A percentile compares a stretch with the other conserved stretches of the same genome.
Evolutionary conservation across 352 stramenopile genomes (phyloP).

Genomic region (Peronospora tabacina): DNA sequence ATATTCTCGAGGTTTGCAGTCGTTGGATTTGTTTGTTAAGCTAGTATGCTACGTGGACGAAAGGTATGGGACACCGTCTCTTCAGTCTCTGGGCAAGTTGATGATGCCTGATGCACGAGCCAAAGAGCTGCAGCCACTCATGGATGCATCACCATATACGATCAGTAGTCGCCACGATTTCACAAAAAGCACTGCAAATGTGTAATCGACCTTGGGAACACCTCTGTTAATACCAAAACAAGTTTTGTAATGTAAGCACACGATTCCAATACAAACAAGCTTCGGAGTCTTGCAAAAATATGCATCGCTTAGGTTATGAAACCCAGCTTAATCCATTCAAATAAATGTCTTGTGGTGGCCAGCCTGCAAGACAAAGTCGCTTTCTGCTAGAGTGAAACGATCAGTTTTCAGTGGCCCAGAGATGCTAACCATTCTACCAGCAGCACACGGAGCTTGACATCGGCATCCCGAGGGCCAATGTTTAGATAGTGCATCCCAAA

Average conservation of each 20-base stretch:
- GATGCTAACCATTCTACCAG: too few species aligned
- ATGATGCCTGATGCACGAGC: background rate
- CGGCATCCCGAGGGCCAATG: slow-evolving; percentile 4
- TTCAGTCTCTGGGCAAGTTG: slow-evolving; percentile 10
- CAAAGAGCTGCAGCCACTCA: slow-evolving; percentile 2
- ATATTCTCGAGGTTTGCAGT: slow-evolving; percentile 11
- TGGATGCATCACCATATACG: background rate
- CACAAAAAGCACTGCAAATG: slow-evolving; percentile 22
- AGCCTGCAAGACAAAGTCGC: slow-evolving; percentile 19
- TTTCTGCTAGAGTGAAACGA: slow-evolving; percentile 11
- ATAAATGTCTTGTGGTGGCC: slow-evolving; percentile 21
- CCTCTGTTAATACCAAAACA: slow-evolving; percentile 16
- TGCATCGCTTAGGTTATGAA: slow-evolving; percentile 22
- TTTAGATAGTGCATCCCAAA: slow-evolving; percentile 10
- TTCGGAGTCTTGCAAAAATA: slow-evolving; percentile 16
- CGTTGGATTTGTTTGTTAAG: slow-evolving; percentile 21
- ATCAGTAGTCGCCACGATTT: slow-evolving; percentile 21
- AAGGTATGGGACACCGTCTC: slow-evolving; percentile 19
- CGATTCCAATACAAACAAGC: slow-evolving; percentile 13
- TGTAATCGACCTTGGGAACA: slow-evolving; percentile 16
- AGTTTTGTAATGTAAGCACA: too few species aligned
- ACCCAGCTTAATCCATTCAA: slow-evolving; percentile 32
- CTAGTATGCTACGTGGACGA: slow-evolving; percentile 27
- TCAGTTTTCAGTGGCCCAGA: slow-evolving; percentile 6
- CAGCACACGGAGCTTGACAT: slow-evolving; percentile 10